Evolutionary conservation across 495 filamentous ascomycete species (phyloP), one percentile per base, ranked within the genome.

Genomic region (Podospora pseudopauciseta): DNA sequence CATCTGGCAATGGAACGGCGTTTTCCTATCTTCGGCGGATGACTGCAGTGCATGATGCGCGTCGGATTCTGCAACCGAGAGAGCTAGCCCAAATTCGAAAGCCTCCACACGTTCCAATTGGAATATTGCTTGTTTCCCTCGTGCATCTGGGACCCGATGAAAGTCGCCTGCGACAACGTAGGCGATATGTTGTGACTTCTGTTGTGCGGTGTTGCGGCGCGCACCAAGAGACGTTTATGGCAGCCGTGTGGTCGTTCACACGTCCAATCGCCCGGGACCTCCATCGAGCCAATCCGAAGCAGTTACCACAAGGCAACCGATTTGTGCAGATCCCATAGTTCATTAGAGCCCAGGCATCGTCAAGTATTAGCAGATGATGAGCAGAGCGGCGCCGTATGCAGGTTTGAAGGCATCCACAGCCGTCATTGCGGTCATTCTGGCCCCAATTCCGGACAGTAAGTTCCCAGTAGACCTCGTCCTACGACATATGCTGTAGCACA

Each of bases 1-100:
- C 81, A 84, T 80, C 81, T 82, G 81, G 81, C 81, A 77, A 77
- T 79, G 57, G 71, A 78, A 71, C 69, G 65, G 69, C 55, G 71
- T 73, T 70, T 72, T 71, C 70, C 69, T 68, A 62, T 73, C 64
- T 69, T 72, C 67, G 70, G 64, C 67, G 73, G 70, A 74, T 72
- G 73, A 69, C 66, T 73, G 75, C 74, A 79, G 72, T 49, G 39
- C 39, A 49, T 49, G 39, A 72, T 60, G 60, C 60, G 67, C 67
- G 72, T 73, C 70, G 68, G 68, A 70, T 75, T 71, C 71, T 72
- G 76, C 71, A 72, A 30, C 67, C 66, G 62, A 74, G 58, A 68
- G 67, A 67, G 70, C 74, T 74, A 75, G 68, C 68, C 73, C 64
- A 66, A 66, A 69, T 71, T 69, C 67, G 68, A 70, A 62, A 44